Base-by-base conservation (phyloP, 768 basidiomycete genomes). In the Psilocybe subaeruginosa region DNA sequence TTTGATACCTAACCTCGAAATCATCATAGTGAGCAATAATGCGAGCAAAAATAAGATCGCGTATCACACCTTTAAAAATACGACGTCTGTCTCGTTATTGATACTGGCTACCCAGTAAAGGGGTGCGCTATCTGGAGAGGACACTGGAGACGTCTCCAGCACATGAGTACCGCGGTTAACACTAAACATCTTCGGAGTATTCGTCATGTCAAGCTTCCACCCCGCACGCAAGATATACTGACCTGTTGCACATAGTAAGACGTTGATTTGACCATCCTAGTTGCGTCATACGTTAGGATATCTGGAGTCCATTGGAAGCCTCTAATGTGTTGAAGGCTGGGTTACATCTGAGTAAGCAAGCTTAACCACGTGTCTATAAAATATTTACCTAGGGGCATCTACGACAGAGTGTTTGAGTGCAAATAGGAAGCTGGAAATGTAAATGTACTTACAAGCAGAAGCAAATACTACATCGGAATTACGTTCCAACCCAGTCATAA, bases 381-480 rank as follows among this genome's bases (percentile, higher is more conserved):
- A 37, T 45, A 41, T 30, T 14, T 64, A 68, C 71, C 67, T 70
- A 45, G 73, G 73, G 12, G 71, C 72, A 64, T 73, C 71, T 70
- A 47, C n/a, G 51, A 51, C 37, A 4, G 68, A 23, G 14, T 5
- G 65, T 55, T 27, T 3, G 39, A 27, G 17, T n/a, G 43, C 16
- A 47, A 17, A 47, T 4, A n/a, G 23, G 3, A 8, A 56, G 33
- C 6, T 27, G n/a, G n/a, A 47, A 33, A n/a, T 35, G 6, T 8
- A 9, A n/a, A 54, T 8, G 7, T 12, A 37, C 56, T 57, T 72
- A 76, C 83, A 86, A 27, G 83, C 80, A 16, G 84, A 74, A 17
- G 72, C 73, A 58, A 86, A 87, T 3, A 87, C 83, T 27, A 87
- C 82, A 69, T 88, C 85, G 2, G 80, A 78, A 61, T 87, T 86